Conservation (phyloP, 2,329 filamentous ascomycete species). For the Metarhizium album region DNA sequence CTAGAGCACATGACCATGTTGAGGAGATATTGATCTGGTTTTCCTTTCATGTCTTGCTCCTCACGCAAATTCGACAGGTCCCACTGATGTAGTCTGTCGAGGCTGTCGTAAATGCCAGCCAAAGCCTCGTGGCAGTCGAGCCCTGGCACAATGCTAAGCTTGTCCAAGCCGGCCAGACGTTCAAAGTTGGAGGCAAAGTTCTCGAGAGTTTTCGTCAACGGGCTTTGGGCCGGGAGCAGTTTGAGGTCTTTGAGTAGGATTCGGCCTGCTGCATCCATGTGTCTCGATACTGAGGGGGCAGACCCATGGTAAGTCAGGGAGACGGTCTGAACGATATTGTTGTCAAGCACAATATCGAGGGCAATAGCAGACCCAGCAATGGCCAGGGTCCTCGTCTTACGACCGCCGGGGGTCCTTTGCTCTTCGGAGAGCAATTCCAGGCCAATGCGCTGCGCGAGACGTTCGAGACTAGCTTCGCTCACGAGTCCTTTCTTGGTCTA, state of each 20-base stretch:
- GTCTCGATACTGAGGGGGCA: slow-evolving; percentile 45
- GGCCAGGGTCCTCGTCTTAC: slow-evolving; percentile 44
- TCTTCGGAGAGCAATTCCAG: slow-evolving; percentile 53
- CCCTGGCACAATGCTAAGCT: slow-evolving; percentile 55
- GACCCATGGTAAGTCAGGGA: slow-evolving; percentile 53
- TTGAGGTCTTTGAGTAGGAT: slow-evolving; percentile 57
- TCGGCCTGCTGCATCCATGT: slow-evolving; percentile 49
- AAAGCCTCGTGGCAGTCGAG: slow-evolving; percentile 72
- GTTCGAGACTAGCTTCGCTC: slow-evolving; percentile 64
- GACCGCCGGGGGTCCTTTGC: slow-evolving; percentile 32
- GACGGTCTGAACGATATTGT: slow-evolving; percentile 52
- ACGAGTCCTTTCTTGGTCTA: slow-evolving; percentile 49
- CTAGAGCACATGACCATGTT: slow-evolving; percentile 56
- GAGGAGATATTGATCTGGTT: slow-evolving; percentile 38
- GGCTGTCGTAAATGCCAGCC: slow-evolving; percentile 59
- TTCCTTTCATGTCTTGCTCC: slow-evolving; percentile 32
- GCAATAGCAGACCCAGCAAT: slow-evolving; percentile 52
- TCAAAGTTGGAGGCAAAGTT: slow-evolving; percentile 63
- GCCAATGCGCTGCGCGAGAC: slow-evolving; percentile 57
- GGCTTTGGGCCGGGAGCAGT: slow-evolving; percentile 46
- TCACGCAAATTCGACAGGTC: slow-evolving; percentile 50
- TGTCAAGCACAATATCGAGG: slow-evolving; percentile 50
- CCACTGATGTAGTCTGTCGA: slow-evolving; percentile 59
- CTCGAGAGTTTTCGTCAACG: slow-evolving; percentile 60
- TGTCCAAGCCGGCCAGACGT: slow-evolving; percentile 57